phyloP scores from a whole-genome alignment of 192 early-diverging fungal species.

The Coemansia guatemalensis region DNA sequence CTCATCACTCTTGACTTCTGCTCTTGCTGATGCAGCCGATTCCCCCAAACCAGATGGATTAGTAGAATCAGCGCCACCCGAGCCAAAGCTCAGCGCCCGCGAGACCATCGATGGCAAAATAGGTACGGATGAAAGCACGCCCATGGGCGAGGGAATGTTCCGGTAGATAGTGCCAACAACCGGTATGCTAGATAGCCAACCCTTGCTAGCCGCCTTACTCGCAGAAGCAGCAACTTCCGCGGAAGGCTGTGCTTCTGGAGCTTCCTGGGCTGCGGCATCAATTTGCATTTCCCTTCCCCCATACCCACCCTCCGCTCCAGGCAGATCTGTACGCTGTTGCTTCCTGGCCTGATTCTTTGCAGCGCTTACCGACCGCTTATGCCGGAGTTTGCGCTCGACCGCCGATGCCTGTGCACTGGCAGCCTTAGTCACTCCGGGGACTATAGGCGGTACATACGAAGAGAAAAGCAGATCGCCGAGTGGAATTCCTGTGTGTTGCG shows the following conservation, averaged over 20 bases:
- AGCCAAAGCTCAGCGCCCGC: constrained; percentile 14
- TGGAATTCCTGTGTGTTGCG: constrained; percentile 73
- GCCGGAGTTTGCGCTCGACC: constrained; percentile 39
- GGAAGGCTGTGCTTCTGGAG: constrained; percentile 3
- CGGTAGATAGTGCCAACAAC: constrained; percentile 34
- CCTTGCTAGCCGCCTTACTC: background rate
- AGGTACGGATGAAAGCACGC: constrained; percentile 21
- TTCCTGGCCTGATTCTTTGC: constrained; percentile 2
- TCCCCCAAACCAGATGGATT: background rate
- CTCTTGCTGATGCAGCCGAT: background rate
- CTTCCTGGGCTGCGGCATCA: background rate
- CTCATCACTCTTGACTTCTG: background rate
- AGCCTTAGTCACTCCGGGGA: constrained; percentile 44
- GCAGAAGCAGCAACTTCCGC: constrained; percentile 5
- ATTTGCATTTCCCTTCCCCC: background rate
- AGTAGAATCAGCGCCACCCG: background rate
- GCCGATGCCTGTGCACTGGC: constrained; percentile 37
- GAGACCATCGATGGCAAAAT: constrained; percentile 32
- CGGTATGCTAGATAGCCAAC: constrained; percentile 41
- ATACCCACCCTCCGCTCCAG: background rate
- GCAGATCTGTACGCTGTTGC: background rate
- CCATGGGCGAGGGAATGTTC: constrained; percentile 30
- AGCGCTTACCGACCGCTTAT: constrained; percentile 20
- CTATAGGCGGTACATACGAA: constrained; percentile 47
- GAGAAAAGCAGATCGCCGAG: constrained; percentile 77